Evolutionary conservation across 352 stramenopile species (phyloP).

Genomic region (Phytophthora citrophthora): DNA sequence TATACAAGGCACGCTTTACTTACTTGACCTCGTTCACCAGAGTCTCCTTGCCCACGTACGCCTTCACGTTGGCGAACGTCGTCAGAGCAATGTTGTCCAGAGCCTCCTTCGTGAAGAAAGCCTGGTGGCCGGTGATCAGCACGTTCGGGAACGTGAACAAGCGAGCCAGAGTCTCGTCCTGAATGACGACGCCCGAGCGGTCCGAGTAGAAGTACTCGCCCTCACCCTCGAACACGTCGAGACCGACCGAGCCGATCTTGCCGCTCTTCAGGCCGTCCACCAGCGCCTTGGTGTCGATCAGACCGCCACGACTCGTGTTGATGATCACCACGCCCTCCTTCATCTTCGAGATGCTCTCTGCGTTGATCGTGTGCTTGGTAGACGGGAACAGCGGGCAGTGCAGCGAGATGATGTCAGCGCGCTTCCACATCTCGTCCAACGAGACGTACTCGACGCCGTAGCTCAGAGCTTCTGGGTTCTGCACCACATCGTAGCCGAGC

Average conservation of each 20-base stretch:
- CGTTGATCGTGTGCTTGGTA: slow-evolving; percentile 88
- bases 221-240: slow-evolving; percentile 90
- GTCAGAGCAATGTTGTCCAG: slow-evolving; percentile 71
- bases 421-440: slow-evolving; percentile 58
- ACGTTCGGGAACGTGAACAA: slow-evolving; percentile 85
- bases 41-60: slow-evolving; percentile 43
- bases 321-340: slow-evolving; percentile 90
- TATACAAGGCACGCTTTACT: neutral
- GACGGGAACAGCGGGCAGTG: slow-evolving; percentile 81
- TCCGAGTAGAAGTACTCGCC: slow-evolving; percentile 82
- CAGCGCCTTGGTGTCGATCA: slow-evolving; percentile 85
- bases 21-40: slow-evolving; percentile 68
- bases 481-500: slow-evolving; percentile 67
- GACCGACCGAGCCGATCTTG: slow-evolving; percentile 75
- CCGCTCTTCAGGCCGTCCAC: slow-evolving; percentile 78
- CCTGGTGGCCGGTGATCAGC: slow-evolving; percentile 80
- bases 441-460: slow-evolving; percentile 44
- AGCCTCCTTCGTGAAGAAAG: slow-evolving; percentile 83
- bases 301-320: slow-evolving; percentile 88
- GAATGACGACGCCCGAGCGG: slow-evolving; percentile 65
- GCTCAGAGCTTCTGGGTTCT: slow-evolving; percentile 54
- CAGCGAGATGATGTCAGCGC: slow-evolving; percentile 89
- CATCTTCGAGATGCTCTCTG: slow-evolving; percentile 80
- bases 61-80: slow-evolving; percentile 74
- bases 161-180: slow-evolving; percentile 65